These are phyloP conservation scores for Hymenoscyphus linearis DNA, from an alignment of 2,329 filamentous ascomycete genomes.

Conservation along the genomic window DNA sequence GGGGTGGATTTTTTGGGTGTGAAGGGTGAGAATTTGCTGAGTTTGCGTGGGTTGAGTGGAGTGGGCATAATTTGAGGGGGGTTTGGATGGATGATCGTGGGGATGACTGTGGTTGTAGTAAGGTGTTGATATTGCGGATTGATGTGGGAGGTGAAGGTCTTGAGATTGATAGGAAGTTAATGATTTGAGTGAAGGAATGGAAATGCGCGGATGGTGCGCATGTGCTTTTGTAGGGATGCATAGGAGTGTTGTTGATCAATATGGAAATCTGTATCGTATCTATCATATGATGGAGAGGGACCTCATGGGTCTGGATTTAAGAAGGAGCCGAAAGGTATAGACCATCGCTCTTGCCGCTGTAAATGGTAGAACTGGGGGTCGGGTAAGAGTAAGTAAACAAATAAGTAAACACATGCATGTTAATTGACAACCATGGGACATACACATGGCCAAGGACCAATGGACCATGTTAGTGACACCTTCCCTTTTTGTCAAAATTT, in stretches of 20 bases:
- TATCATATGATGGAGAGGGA: background rate
- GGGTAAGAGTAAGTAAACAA: no score
- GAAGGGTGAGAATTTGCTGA: background rate
- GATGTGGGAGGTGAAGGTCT: no score
- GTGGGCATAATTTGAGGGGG: background rate
- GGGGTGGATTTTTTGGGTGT: background rate
- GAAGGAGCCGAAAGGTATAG: no score
- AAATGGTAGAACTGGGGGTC: no score
- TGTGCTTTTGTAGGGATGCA: background rate
- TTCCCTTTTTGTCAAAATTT: no score
- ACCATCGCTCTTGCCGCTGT: background rate
- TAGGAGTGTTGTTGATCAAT: background rate
- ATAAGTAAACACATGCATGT: no score
- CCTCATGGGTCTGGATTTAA: no score
- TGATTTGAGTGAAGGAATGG: background rate
- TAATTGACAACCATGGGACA: no score
- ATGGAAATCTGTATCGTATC: background rate
- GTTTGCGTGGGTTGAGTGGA: background rate
- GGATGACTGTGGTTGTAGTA: no score
- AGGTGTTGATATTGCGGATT: no score
- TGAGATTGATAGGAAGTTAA: background rate
- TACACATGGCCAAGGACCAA: no score
- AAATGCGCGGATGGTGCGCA: background rate
- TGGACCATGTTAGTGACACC: no score
- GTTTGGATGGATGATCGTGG: background rate